Conservation (phyloP, 2,329 filamentous ascomycete species). For the Botryosphaeria agaves region DNA sequence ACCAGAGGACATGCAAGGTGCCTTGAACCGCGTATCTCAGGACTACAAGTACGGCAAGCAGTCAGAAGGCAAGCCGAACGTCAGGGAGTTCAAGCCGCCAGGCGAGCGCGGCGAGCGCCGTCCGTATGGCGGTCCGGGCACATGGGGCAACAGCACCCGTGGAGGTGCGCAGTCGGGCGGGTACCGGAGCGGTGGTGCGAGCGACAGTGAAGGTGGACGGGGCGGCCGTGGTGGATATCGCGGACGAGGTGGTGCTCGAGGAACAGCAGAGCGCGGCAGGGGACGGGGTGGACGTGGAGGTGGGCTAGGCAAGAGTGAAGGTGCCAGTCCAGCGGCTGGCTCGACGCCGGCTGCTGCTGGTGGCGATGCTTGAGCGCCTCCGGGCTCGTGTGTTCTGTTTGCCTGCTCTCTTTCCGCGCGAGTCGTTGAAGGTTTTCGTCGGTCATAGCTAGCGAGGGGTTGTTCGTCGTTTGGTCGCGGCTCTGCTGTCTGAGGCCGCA, state of each 20-base stretch:
- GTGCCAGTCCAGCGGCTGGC: slow-evolving; percentile 5
- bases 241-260: slow-evolving; percentile 32
- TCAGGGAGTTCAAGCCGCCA: slow-evolving; percentile 61
- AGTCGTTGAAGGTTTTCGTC: too few relatives aligned
- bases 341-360: too few relatives aligned
- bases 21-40: slow-evolving; percentile 55
- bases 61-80: slow-evolving; percentile 43
- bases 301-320: slow-evolving; percentile 9
- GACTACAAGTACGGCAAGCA: slow-evolving; percentile 46
- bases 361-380: too few relatives aligned
- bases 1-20: slow-evolving; percentile 61
- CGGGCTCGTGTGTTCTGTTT: too few relatives aligned
- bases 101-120: slow-evolving; percentile 42
- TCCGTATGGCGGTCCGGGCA: slow-evolving; percentile 32
- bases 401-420: too few relatives aligned
- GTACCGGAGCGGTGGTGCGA: slow-evolving; percentile 73
- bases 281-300: slow-evolving; percentile 22
- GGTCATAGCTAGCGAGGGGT: too few relatives aligned
- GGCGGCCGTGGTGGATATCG: slow-evolving; percentile 31
- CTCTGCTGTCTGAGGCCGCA: too few relatives aligned
- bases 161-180: slow-evolving; percentile 49
- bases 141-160: slow-evolving; percentile 46
- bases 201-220: slow-evolving; percentile 54
- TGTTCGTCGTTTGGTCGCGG: too few relatives aligned
- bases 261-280: slow-evolving; percentile 36